phyloP scores from a whole-genome alignment of 306 rosid genomes.

The Casuarina cunninghamiana region DNA sequence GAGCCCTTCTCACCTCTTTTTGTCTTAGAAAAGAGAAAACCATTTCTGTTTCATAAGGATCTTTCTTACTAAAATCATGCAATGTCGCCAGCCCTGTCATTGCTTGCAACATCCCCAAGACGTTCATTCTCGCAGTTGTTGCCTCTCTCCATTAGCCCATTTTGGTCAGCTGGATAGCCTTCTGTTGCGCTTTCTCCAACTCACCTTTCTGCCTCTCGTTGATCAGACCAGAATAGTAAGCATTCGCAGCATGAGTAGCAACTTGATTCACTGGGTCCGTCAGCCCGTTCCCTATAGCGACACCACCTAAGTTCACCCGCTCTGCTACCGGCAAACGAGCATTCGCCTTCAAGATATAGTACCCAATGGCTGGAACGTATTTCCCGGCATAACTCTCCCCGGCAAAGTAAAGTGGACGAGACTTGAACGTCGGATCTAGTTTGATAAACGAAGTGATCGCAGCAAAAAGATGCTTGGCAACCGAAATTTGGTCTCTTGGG shows the following conservation, averaged over 20 bases:
- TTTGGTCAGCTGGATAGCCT: slow-evolving; percentile 38
- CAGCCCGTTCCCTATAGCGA: slow-evolving; percentile 75
- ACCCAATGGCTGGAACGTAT: slow-evolving; percentile 71
- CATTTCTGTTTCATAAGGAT: slow-evolving; percentile 33
- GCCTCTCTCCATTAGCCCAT: slow-evolving; percentile 55
- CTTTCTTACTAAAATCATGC: slow-evolving; percentile 52
- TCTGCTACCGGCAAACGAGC: slow-evolving; percentile 18
- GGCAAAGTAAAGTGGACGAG: slow-evolving; percentile 69
- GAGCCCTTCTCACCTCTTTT: slow-evolving; percentile 38
- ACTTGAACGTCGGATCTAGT: slow-evolving; percentile 45
- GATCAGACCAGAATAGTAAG: slow-evolving; percentile 58
- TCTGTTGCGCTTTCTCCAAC: slow-evolving; percentile 50
- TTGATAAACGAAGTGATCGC: slow-evolving; percentile 60
- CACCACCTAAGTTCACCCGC: slow-evolving; percentile 55
- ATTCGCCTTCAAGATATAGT: slow-evolving; percentile 53
- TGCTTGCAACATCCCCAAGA: slow-evolving; percentile 21
- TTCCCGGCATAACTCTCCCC: slow-evolving; percentile 93
- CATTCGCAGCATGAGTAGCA: slow-evolving; percentile 53
- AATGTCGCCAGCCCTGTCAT: slow-evolving; percentile 78
- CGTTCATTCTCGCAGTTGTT: slow-evolving; percentile 31
- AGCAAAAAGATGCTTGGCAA: slow-evolving; percentile 59
- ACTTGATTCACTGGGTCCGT: slow-evolving; percentile 65
- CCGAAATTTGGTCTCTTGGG: slow-evolving; percentile 52
- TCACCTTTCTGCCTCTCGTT: slow-evolving; percentile 59
- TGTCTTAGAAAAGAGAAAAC: slow-evolving; percentile 43